A percentile compares a stretch with the other conserved stretches of the same genome.
These are phyloP conservation scores for Eucalyptus polyanthemos DNA, from an alignment of 345 rosid genomes.

Conservation along the genomic window DNA sequence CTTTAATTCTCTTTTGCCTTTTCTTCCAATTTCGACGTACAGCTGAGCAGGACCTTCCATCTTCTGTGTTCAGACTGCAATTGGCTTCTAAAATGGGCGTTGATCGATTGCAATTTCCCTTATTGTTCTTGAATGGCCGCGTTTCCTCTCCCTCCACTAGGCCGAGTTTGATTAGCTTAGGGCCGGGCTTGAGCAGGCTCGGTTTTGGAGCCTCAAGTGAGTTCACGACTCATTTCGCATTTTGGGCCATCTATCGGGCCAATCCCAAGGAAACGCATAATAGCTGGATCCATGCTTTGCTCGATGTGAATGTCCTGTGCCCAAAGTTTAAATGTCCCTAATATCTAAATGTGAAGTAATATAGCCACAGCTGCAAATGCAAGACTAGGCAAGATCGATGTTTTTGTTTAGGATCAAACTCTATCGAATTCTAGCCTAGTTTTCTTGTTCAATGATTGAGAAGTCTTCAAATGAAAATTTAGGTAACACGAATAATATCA, in stretches of 20 bases:
- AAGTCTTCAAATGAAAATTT: not conserved
- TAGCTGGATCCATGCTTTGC: not conserved
- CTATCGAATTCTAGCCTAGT: not conserved
- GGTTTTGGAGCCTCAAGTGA: not conserved
- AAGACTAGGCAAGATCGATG: not conserved
- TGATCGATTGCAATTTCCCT: not conserved
- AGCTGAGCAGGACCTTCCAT: not conserved
- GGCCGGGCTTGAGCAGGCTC: not conserved
- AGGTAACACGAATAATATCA: rapidly evolving
- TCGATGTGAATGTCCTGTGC: not conserved
- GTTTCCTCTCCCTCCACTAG: not conserved
- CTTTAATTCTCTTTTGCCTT: not conserved
- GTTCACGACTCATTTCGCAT: not conserved
- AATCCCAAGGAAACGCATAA: not conserved
- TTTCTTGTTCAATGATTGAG: not conserved
- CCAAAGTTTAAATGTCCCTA: not conserved
- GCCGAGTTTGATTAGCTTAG: not conserved
- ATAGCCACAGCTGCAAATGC: not conserved
- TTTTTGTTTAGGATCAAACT: not conserved
- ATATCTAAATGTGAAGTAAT: not conserved
- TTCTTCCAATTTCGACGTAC: not conserved
- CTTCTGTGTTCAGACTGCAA: not conserved
- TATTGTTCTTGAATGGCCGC: not conserved
- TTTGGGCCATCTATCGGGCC: not conserved
- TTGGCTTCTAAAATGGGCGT: not conserved